Base-by-base conservation (phyloP, 768 basidiomycete genomes). In the Mycena latifolia region DNA sequence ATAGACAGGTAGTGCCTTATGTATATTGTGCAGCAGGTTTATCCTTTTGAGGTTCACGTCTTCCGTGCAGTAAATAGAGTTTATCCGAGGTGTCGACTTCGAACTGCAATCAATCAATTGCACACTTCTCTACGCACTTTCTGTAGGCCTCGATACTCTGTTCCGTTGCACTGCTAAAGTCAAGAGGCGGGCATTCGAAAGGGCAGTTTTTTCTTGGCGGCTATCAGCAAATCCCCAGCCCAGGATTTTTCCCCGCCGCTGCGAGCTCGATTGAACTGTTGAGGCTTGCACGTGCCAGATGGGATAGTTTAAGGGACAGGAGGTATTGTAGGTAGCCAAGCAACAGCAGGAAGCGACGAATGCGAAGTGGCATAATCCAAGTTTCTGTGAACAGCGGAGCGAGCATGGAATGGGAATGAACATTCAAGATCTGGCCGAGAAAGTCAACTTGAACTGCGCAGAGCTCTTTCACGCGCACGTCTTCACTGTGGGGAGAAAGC, bases 1-100 rank as follows among this genome's bases (percentile, higher is more conserved):
- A 55, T 55, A n/a, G 9, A 41, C 24, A 55, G 24, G n/a, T 55
- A 55, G 6, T 55, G 35, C 53, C 53, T 55, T 37, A 55, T 37
- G n/a, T 12, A 50, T 17, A 50, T 50, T 50, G 48, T 2, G 48
- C 25, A 25, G 48, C 48, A 50, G 25, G 48, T 28, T 28, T 50
- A 25, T 50, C 48, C 48, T 50, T 50, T 50, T 50, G 48, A 5
- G 48, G 48, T 29, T 50, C 48, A 17, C 28, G 24, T 6, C 48
- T 25, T 25, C 37, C 37, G 9, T 37, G 37, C 8, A 37, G 37
- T 7, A 50, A 25, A 25, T 55, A 55, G 22, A 39, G 53, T 25
- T 55, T 55, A 18, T 55, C 37, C 28, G 52, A 55, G 14, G 22
- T 14, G 29, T 41, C 37, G 12, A 50, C 25, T 28, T 50, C 24